Base-by-base conservation (phyloP, 2,329 filamentous ascomycete species). In the Nemania sp. region DNA sequence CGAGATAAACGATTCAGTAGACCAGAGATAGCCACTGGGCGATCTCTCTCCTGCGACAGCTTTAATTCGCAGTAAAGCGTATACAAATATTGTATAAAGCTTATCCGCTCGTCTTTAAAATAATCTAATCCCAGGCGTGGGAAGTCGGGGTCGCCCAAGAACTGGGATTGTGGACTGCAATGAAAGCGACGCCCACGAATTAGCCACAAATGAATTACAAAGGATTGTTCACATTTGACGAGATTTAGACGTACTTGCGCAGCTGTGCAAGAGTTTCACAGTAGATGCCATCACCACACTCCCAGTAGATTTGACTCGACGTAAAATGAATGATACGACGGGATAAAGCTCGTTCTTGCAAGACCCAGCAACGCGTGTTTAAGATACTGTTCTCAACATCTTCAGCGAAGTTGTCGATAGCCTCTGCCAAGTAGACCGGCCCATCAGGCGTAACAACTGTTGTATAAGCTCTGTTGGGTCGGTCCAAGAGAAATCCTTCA, bases 91-190 rank as follows among this genome's bases (percentile, higher is more conserved):
- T 47, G 44, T 11, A 47, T 20, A 2, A 47, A 33, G 3, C 14
- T n/a, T 3, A 47, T 47, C 22, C 44, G 31, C 23, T 47, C 44
- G 23, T 47, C 17, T 15, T 47, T 47, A 8, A 47, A 47, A 30
- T 47, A 47, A 6, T 6, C 1, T 3, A 47, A 12, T 12, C 1
- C 31, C 1, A 3, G n/a, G n/a, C 12, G 8, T 15, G 44, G 44
- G 33, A 47, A 47, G n/a, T 47, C 8, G 33, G 22, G 31, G n/a
- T 47, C 44, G 5, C 44, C 33, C 30, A 47, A 11, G 44, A 47
- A 47, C 9, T 47, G 44, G 23, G 44, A 47, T 6, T n/a, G n/a
- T n/a, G n/a, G n/a, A 37, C 31, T 15, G n/a, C 26, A 5, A 6
- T 37, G 9, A 8, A 17, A 17, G 6, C 19, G 31, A 9, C 31